A percentile compares a stretch with the other conserved stretches of the same genome.
phyloP scores from a whole-genome alignment of 73 alveolate species.

The Uronychia setigera region DNA sequence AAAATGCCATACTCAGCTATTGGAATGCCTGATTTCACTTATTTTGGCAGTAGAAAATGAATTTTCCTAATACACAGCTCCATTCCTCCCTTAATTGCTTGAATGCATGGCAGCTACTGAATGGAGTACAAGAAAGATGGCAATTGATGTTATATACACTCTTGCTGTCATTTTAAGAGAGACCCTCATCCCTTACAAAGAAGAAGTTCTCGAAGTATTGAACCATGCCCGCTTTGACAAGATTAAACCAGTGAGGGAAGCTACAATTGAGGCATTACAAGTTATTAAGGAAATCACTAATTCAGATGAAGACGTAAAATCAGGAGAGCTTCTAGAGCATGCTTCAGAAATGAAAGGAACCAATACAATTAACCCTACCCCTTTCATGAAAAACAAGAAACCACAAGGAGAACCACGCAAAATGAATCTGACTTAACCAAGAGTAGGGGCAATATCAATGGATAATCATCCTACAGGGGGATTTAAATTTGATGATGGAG shows the following conservation, averaged over 20 bases:
- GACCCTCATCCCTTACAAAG: constrained; percentile 73
- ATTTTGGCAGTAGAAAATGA: constrained; percentile 83
- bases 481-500: not conserved
- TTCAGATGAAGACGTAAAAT: not conserved
- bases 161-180: constrained; percentile 79
- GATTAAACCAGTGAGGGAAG: constrained; percentile 91
- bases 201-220: constrained; percentile 77
- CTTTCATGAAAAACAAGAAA: not conserved
- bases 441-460: too few species aligned
- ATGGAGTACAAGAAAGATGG: constrained; percentile 80
- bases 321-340: too few species aligned
- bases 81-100: constrained; percentile 74
- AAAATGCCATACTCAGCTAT: constrained; percentile 73
- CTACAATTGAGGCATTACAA: constrained; percentile 58
- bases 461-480: not conserved
- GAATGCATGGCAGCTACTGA: constrained; percentile 82
- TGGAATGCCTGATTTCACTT: constrained; percentile 78
- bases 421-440: too few species aligned
- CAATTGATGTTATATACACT: constrained; percentile 87
- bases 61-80: constrained; percentile 73
- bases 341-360: not conserved
- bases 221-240: constrained; percentile 83
- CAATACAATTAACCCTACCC: not conserved
- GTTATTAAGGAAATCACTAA: constrained; percentile 26
- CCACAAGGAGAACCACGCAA: too few species aligned